Base-by-base conservation (phyloP, 148 eudicot species). In the Cornus kousa region DNA sequence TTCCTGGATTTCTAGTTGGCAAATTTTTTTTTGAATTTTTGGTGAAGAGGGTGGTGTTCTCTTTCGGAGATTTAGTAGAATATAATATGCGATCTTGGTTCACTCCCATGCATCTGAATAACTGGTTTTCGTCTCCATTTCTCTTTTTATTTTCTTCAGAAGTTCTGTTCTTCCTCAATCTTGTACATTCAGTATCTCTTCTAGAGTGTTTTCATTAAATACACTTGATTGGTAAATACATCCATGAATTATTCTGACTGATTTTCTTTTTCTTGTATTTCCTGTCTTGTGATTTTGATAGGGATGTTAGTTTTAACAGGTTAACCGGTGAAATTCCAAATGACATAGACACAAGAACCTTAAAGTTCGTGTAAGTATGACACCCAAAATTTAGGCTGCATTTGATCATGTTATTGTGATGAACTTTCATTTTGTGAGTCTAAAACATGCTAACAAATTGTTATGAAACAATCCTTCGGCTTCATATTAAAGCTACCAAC, bases 291-390 rank as follows among this genome's bases (percentile, higher is more conserved):
- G 24, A 76, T 78, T 77, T 82, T 60, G 57, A 72, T 89, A 90
- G 97, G 81, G 97, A 92, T 81, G 86, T 86, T 77, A 90, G 92
- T 80, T 92, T 89, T 85, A 92, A 92, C 82, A 85, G 79, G 64
- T 74, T 92, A 64, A 79, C 32, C 37, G 97, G 97, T 55, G 80
- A 66, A 79, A 87, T 92, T 81, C 88, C 97, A 46, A 59, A 82
- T 77, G 78, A 77, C 77, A 81, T 85, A 74, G 74, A 50, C 11
- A 84, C 84, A 5, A 87, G 83, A 82, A 75, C 78, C 50, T 67
- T 90, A 82, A 89, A 86, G 76, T 82, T 86, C 72, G 80, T 90
- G 97, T 92, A 83, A 84, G 97, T 85, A 37, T n/a, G 39, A 48
- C 64, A n/a, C n/a, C 9, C 2, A 66, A 28, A 46, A 19, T 76